Evolutionary conservation across 108 stramenopile genomes (phyloP).

Genomic region (Fistulifera solaris): DNA sequence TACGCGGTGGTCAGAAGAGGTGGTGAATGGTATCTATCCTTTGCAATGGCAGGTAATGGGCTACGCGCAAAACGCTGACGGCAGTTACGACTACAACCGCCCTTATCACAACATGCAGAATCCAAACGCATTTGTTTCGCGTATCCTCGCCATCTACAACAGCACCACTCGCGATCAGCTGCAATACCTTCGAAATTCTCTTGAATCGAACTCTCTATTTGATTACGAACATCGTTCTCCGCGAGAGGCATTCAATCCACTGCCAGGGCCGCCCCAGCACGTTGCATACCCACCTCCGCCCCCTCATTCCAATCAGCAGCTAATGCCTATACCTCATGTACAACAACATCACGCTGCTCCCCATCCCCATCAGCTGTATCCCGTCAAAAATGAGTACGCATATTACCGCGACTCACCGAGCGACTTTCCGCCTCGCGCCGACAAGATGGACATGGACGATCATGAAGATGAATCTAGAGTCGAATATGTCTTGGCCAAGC

Average conservation of each 20-base stretch:
- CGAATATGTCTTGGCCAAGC: constrained; percentile 43
- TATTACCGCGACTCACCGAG: not conserved
- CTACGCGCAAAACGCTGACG: constrained; percentile 43
- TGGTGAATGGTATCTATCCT: constrained; percentile 41
- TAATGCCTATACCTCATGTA: constrained; percentile 1
- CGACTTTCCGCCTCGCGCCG: not conserved
- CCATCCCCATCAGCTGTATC: not conserved
- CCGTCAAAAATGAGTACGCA: not conserved
- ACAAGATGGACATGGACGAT: not conserved
- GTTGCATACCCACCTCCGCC: not conserved
- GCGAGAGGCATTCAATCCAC: not conserved
- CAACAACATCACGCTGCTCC: not conserved
- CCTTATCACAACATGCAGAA: constrained; percentile 57
- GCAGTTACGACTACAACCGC: constrained; percentile 33
- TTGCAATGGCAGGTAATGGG: constrained; percentile 55
- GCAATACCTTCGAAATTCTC: constrained; percentile 17
- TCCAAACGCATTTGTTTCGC: constrained; percentile 35
- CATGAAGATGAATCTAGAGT: constrained; percentile 18
- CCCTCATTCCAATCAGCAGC: not conserved
- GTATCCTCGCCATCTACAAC: constrained; percentile 31
- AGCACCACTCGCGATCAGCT: constrained; percentile 31
- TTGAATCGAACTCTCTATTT: constrained; percentile 19
- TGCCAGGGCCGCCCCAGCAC: not conserved
- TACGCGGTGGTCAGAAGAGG: constrained; percentile 48
- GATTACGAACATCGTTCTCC: not conserved